Conservation (phyloP, 2,329 filamentous ascomycete genomes). For the Pseudocercospora vitis region DNA sequence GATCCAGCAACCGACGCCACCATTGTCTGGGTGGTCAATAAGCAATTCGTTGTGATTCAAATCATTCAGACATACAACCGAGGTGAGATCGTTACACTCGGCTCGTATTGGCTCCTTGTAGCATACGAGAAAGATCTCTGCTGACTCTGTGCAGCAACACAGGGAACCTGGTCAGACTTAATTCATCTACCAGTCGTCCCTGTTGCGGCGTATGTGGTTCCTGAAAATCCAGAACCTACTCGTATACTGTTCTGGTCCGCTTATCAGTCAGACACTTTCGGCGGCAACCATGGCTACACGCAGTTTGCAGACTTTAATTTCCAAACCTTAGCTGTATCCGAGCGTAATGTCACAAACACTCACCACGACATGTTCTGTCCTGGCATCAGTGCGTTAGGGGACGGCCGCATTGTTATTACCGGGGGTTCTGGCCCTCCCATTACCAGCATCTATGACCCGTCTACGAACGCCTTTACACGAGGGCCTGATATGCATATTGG, state of each 20-base stretch:
- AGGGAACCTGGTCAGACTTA: constrained; percentile 1
- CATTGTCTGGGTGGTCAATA: no score
- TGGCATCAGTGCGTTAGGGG: constrained; percentile 52
- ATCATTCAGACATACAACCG: not conserved
- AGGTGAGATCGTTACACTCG: not conserved
- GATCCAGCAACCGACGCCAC: not conserved
- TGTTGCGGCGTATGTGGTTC: constrained; percentile 13
- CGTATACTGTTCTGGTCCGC: constrained; percentile 8
- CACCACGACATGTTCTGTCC: constrained; percentile 60
- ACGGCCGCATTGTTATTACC: constrained; percentile 54
- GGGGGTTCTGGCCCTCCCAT: constrained; percentile 54
- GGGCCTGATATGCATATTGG: constrained; percentile 48
- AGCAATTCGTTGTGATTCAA: no score
- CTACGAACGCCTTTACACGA: constrained; percentile 42
- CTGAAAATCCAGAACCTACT: not conserved
- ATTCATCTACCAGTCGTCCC: constrained; percentile 13
- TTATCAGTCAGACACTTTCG: constrained; percentile 7
- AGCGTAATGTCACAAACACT: constrained; percentile 40
- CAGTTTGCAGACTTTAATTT: constrained; percentile 19
- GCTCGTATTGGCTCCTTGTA: no score
- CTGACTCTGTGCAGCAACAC: not conserved
- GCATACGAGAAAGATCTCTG: no score
- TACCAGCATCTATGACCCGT: constrained; percentile 52
- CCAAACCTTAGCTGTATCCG: constrained; percentile 15
- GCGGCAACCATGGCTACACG: constrained; percentile 9